Conservation (phyloP, 805 yeast species). For the Starmera quercuum region DNA sequence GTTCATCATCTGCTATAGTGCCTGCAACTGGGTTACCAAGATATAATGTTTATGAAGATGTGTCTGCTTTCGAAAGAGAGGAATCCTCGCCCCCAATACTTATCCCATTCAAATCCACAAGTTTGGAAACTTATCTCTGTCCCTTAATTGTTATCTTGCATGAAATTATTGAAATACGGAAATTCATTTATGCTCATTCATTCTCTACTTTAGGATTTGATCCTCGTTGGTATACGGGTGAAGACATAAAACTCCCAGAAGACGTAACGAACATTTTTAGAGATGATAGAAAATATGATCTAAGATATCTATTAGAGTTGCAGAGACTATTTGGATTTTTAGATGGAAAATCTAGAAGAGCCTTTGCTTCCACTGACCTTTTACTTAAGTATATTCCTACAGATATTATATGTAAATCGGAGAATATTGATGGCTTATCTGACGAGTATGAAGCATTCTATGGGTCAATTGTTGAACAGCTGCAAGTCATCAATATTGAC, state of each 20-base stretch:
- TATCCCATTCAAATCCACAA: conserved; percentile 24
- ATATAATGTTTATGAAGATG: background rate
- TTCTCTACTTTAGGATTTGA: conserved; percentile 27
- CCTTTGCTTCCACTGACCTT: conserved; percentile 29
- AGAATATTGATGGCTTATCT: conserved; percentile 7
- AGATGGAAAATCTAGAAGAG: conserved; percentile 25
- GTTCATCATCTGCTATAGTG: too few species aligned
- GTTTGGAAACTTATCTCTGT: conserved; percentile 32
- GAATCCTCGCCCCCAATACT: conserved; percentile 17
- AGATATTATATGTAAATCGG: conserved; percentile 5
- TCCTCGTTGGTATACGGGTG: conserved; percentile 33
- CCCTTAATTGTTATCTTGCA: conserved; percentile 33
- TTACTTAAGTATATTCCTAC: conserved; percentile 23
- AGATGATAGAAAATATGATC: conserved; percentile 18
- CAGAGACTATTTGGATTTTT: conserved; percentile 32
- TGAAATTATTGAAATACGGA: conserved; percentile 27
- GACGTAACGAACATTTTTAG: conserved; percentile 4
- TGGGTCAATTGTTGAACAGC: conserved; percentile 5
- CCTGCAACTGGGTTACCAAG: too few species aligned
- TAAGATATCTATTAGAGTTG: conserved; percentile 26
- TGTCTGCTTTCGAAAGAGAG: background rate
- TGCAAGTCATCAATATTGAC: conserved; percentile 3
- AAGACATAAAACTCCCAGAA: conserved; percentile 5
- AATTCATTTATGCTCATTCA: conserved; percentile 22
- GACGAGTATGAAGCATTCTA: conserved; percentile 16